Evolutionary conservation across 805 yeast genomes (phyloP).

Genomic region (Starmerella riodocensis): DNA sequence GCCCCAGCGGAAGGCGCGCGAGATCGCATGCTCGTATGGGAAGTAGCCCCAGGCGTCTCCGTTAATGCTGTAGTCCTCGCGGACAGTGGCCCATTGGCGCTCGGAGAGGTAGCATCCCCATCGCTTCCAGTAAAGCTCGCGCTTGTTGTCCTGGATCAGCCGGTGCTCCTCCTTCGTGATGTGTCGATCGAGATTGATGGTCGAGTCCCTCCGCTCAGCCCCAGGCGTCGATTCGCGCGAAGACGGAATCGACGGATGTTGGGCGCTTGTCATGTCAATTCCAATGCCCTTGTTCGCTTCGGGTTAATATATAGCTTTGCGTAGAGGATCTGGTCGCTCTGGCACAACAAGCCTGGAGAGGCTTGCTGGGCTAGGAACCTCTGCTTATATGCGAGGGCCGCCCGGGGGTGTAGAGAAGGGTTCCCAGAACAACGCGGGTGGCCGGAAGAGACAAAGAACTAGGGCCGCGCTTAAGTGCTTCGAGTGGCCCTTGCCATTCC

Average conservation of each 20-base stretch:
- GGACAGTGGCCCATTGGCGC: constrained; percentile 57
- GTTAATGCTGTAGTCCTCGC: constrained; percentile 74
- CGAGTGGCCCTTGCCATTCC: too few relatives aligned
- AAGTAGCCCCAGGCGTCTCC: constrained; percentile 89
- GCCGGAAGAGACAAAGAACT: too few relatives aligned
- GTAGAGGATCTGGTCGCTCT: too few relatives aligned
- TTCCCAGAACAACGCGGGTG: too few relatives aligned
- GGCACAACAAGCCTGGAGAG: too few relatives aligned
- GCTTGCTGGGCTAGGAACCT: too few relatives aligned
- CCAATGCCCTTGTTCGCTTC: not conserved
- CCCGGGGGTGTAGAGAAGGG: too few relatives aligned
- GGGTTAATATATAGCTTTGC: not conserved
- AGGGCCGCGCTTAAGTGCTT: too few relatives aligned
- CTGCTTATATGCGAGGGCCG: too few relatives aligned
- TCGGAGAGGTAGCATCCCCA: constrained; percentile 91
- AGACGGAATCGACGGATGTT: too few relatives aligned
- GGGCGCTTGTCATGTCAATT: not conserved
- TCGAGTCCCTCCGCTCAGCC: too few relatives aligned
- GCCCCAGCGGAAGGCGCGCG: constrained; percentile 85
- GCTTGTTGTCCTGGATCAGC: constrained; percentile 31
- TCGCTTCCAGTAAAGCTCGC: constrained; percentile 52
- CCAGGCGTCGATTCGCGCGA: too few relatives aligned
- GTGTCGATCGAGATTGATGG: constrained; percentile 5
- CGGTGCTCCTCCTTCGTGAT: constrained; percentile 30
- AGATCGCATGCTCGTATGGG: constrained; percentile 70